These are phyloP conservation scores for Batkoa obscura DNA, from an alignment of 371 early-diverging fungal species.

Conservation along the genomic window DNA sequence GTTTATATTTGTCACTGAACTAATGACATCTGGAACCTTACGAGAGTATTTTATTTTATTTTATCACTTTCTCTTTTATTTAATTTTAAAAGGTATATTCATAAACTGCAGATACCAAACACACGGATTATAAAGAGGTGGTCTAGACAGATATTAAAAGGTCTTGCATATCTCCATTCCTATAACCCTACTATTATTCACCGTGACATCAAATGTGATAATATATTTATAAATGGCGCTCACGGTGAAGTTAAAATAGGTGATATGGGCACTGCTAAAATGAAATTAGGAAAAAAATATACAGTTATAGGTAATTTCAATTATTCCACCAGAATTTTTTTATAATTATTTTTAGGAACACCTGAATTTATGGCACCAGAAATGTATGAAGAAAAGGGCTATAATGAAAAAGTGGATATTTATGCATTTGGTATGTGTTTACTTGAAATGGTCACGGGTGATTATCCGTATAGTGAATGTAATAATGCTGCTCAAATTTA, in stretches of 20 bases:
- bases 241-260: conserved; percentile 86
- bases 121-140: conserved; percentile 57
- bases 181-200: conserved; percentile 67
- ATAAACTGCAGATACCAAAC: conserved; percentile 40
- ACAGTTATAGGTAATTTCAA: conserved; percentile 53
- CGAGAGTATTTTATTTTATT: conserved; percentile 18
- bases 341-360: neutral
- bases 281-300: conserved; percentile 40
- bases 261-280: conserved; percentile 76
- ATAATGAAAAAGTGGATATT: conserved; percentile 52
- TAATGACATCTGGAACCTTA: conserved; percentile 84
- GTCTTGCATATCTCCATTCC: conserved; percentile 66
- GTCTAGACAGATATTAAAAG: conserved; percentile 67
- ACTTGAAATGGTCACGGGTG: conserved; percentile 75
- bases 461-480: conserved; percentile 79
- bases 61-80: neutral
- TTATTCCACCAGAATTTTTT: conserved; percentile 36
- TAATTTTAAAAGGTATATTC: conserved; percentile 25
- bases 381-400: conserved; percentile 40
- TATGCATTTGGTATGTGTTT: conserved; percentile 77
- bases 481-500: conserved; percentile 73
- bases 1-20: conserved; percentile 77
- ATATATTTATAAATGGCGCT: conserved; percentile 82
- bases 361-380: conserved; percentile 85
- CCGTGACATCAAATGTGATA: conserved; percentile 68